Percentiles rank a stretch among this genome's conserved stretches.
Conservation (phyloP, 129 eudicot species). For the Helianthus tuberosus region DNA sequence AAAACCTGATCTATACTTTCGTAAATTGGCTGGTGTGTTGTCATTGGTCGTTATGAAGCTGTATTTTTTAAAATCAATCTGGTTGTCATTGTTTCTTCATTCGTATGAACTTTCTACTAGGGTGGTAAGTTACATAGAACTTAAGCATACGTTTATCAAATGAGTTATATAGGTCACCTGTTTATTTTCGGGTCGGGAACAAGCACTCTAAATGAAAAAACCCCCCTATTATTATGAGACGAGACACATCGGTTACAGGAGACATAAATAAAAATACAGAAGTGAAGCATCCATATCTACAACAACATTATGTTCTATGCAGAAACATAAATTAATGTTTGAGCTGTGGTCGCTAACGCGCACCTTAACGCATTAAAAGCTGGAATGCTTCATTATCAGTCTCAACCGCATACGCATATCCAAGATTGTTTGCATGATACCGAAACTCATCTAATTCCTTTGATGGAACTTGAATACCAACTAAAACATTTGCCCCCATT, state of each 20-base stretch:
- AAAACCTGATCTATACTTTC: neutral
- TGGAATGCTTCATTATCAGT: slow-evolving; percentile 64
- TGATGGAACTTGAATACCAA: slow-evolving; percentile 76
- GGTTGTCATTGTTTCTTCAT: too few species aligned
- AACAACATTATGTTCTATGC: slow-evolving; percentile 12
- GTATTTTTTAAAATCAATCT: neutral
- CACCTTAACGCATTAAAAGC: slow-evolving; percentile 73
- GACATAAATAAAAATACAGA: neutral
- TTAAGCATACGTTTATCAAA: too few species aligned
- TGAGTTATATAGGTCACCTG: neutral
- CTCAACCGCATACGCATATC: slow-evolving; percentile 77
- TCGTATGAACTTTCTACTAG: too few species aligned
- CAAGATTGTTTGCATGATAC: slow-evolving; percentile 69
- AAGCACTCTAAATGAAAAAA: neutral
- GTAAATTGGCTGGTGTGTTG: neutral
- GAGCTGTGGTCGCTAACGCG: neutral
- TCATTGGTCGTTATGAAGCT: neutral
- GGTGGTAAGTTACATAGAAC: too few species aligned
- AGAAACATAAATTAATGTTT: slow-evolving; percentile 11
- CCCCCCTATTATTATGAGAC: slow-evolving; percentile 1
- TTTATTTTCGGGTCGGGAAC: neutral
- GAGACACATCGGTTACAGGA: neutral
- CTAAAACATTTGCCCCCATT: slow-evolving; percentile 94
- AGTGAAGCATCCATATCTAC: slow-evolving; percentile 25
- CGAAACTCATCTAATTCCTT: slow-evolving; percentile 63